Evolutionary conservation across 2,329 filamentous ascomycete species (phyloP).

Genomic region (Ophioceras dolichostomum): DNA sequence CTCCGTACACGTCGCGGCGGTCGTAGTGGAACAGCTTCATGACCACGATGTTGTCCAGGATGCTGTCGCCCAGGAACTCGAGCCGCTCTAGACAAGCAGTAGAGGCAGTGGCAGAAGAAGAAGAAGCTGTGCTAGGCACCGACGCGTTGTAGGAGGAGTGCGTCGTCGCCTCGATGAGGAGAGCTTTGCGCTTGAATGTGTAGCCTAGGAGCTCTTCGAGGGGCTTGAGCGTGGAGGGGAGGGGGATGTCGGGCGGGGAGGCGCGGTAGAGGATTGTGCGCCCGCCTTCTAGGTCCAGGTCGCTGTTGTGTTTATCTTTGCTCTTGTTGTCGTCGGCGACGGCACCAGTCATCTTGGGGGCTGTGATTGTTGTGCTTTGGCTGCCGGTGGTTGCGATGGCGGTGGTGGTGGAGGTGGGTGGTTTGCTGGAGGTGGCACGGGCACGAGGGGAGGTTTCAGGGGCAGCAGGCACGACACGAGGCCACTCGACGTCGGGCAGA

Average conservation of each 20-base stretch:
- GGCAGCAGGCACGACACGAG: no score
- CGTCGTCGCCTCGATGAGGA: slow-evolving; percentile 71
- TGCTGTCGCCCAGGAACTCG: slow-evolving; percentile 78
- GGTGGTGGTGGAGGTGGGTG: no score
- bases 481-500: slow-evolving; percentile 47
- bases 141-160: slow-evolving; percentile 54
- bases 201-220: slow-evolving; percentile 62
- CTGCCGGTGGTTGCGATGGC: no score
- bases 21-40: slow-evolving; percentile 37
- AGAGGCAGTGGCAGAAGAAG: no score
- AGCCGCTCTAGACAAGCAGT: slow-evolving; percentile 52
- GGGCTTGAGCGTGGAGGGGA: slow-evolving; percentile 28
- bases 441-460: no score
- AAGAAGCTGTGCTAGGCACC: slow-evolving; percentile 26
- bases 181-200: slow-evolving; percentile 50
- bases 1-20: slow-evolving; percentile 2
- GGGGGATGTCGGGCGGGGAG: slow-evolving; percentile 19
- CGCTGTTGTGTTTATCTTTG: no score
- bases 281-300: slow-evolving; percentile 25
- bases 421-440: no score
- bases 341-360: no score
- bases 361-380: no score
- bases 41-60: slow-evolving; percentile 70
- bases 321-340: no score
- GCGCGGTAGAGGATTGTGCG: slow-evolving; percentile 29